Evolutionary conservation across 2,329 filamentous ascomycete genomes (phyloP).

Genomic region (Clarireedia monteithiana): DNA sequence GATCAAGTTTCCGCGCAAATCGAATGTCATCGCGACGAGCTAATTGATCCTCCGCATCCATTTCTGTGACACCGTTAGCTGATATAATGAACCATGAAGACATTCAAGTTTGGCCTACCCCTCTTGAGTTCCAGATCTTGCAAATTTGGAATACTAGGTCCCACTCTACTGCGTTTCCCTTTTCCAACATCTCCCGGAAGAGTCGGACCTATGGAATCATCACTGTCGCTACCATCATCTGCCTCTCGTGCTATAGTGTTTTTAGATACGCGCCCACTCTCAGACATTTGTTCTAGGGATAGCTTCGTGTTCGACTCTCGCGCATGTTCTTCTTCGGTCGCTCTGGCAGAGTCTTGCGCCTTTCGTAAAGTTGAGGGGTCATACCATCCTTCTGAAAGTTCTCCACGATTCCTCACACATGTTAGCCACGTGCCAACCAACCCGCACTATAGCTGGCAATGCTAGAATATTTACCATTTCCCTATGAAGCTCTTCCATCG

Average conservation of each 20-base stretch:
- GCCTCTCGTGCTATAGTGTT: neutral
- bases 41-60: conserved; percentile 40
- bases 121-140: conserved; percentile 64
- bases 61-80: conserved; percentile 21
- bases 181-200: conserved; percentile 32
- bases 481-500: conserved; percentile 89
- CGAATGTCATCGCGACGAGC: conserved; percentile 44
- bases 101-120: conserved; percentile 26
- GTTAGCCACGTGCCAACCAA: conserved; percentile 33
- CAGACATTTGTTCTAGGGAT: conserved; percentile 7
- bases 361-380: conserved; percentile 54
- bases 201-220: conserved; percentile 39
- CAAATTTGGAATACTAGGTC: conserved; percentile 61
- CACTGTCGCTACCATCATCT: conserved; percentile 22
- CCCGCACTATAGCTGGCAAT: no score
- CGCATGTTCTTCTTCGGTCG: conserved; percentile 3
- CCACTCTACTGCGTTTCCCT: conserved; percentile 24
- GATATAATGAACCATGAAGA: neutral
- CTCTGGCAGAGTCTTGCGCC: conserved; percentile 19
- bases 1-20: conserved; percentile 55
- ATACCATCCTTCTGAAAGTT: conserved; percentile 89
- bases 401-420: conserved; percentile 65
- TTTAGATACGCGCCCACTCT: neutral
- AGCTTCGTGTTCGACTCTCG: conserved; percentile 8
- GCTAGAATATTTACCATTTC: conserved; percentile 59